A percentile compares a stretch with the other conserved stretches of the same genome.
These are phyloP conservation scores for Daedalea quercina DNA, from an alignment of 768 basidiomycete species.

Conservation along the genomic window DNA sequence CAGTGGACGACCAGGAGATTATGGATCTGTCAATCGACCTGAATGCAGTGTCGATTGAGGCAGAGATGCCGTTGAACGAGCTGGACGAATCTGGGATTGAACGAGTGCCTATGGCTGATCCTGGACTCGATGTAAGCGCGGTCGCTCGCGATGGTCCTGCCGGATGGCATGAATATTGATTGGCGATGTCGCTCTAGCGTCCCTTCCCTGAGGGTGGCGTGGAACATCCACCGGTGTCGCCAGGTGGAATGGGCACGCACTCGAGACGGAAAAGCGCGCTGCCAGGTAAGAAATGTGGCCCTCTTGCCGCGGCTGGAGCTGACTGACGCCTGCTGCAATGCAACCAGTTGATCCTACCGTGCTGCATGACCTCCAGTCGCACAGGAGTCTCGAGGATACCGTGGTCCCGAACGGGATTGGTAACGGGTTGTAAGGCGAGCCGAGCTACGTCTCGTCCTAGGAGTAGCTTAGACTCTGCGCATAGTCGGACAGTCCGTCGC, in stretches of 20 bases:
- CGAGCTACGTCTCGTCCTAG: not conserved
- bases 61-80: slow-evolving; percentile 47
- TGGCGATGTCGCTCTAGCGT: slow-evolving; percentile 34
- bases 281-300: slow-evolving; percentile 51
- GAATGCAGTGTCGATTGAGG: slow-evolving; percentile 77
- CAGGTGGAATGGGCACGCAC: slow-evolving; percentile 59
- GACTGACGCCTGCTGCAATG: slow-evolving; percentile 3
- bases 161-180: slow-evolving; percentile 12
- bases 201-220: slow-evolving; percentile 64
- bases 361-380: slow-evolving; percentile 80
- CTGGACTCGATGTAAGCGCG: slow-evolving; percentile 72
- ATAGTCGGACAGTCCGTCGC: not conserved
- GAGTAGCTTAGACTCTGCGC: not conserved
- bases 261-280: slow-evolving; percentile 92
- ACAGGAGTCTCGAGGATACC: slow-evolving; percentile 66
- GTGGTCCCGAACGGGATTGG: slow-evolving; percentile 3
- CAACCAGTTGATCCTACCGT: slow-evolving; percentile 78
- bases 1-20: slow-evolving; percentile 80
- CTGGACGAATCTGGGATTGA: slow-evolving; percentile 80
- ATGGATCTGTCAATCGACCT: slow-evolving; percentile 87
- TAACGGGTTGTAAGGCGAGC: not conserved
- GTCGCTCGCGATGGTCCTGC: slow-evolving; percentile 4
- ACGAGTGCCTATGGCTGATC: slow-evolving; percentile 88
- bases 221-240: slow-evolving; percentile 50
- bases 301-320: not conserved